Conservation (phyloP, 805 yeast genomes). For the Trichomonascus vanleenenianus region DNA sequence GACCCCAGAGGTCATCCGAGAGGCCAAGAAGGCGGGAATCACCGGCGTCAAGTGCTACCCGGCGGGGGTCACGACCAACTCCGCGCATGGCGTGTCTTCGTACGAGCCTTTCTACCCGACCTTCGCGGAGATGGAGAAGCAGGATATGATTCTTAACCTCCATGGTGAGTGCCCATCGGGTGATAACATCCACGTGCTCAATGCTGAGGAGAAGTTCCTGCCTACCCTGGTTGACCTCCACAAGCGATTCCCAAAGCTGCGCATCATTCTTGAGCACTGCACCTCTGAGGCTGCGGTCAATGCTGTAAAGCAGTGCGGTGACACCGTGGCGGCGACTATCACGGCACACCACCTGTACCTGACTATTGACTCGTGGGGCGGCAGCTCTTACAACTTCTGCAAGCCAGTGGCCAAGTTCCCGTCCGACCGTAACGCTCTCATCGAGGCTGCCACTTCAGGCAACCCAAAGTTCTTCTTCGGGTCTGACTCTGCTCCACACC, state of each 20-base stretch:
- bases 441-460: conserved; percentile 86
- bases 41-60: conserved; percentile 96
- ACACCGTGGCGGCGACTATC: conserved; percentile 81
- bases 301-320: conserved; percentile 61
- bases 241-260: conserved; percentile 72
- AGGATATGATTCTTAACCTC: conserved; percentile 70
- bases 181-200: conserved; percentile 76
- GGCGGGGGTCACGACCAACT: conserved; percentile 98
- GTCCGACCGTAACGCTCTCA: conserved; percentile 67
- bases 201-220: conserved; percentile 87
- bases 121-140: conserved; percentile 78
- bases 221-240: conserved; percentile 83
- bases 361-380: conserved; percentile 94
- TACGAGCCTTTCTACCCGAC: conserved; percentile 83
- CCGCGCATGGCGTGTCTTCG: conserved; percentile 84
- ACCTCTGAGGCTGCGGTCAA: conserved; percentile 86
- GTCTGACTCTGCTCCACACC: conserved; percentile 97
- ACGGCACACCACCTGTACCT: conserved; percentile 92
- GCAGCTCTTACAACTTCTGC: conserved; percentile 89
- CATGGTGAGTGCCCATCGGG: conserved; percentile 93
- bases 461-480: conserved; percentile 93
- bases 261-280: conserved; percentile 89
- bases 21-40: conserved; percentile 65
- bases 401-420: conserved; percentile 97
- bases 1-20: conserved; percentile 77